Conservation (phyloP, 495 filamentous ascomycete genomes). For the Cercophora scortea region DNA sequence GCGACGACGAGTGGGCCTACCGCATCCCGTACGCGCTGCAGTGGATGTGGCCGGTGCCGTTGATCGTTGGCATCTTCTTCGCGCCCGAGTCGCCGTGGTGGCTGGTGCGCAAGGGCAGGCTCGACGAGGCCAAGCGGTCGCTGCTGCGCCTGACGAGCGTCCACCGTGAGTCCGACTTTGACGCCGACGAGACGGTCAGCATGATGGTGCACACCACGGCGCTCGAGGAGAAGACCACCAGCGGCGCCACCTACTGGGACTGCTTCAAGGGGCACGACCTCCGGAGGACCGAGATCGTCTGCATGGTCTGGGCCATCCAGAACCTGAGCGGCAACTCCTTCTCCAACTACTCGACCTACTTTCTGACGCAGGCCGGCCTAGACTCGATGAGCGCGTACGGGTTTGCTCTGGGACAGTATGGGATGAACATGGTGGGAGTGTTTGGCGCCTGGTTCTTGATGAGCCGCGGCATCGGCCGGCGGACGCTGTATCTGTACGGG, state of each 20-base stretch:
- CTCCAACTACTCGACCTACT: constrained; percentile 73
- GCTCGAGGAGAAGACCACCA: constrained; percentile 62
- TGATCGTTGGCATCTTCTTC: constrained; percentile 61
- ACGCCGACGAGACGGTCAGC: constrained; percentile 66
- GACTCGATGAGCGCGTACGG: constrained; percentile 49
- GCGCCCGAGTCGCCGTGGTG: constrained; percentile 80
- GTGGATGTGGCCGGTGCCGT: constrained; percentile 79
- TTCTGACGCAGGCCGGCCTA: constrained; percentile 67
- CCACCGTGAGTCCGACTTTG: constrained; percentile 51
- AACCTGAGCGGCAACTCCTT: constrained; percentile 73
- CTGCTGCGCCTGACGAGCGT: constrained; percentile 58
- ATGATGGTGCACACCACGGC: constrained; percentile 83
- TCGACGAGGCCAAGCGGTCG: constrained; percentile 59
- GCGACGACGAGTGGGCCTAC: constrained; percentile 51
- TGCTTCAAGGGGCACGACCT: constrained; percentile 70
- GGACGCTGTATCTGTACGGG: constrained; percentile 63
- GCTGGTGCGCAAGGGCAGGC: constrained; percentile 64
- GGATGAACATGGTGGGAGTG: constrained; percentile 65
- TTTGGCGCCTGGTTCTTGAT: constrained; percentile 71
- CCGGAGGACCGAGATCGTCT: constrained; percentile 70
- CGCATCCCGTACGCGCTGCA: constrained; percentile 63
- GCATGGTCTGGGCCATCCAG: constrained; percentile 79
- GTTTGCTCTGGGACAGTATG: constrained; percentile 68
- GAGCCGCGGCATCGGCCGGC: constrained; percentile 58
- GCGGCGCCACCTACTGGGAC: constrained; percentile 62